Base-by-base conservation (phyloP, 176 grass and related monocot genomes). In the Phyllostachys edulis region DNA sequence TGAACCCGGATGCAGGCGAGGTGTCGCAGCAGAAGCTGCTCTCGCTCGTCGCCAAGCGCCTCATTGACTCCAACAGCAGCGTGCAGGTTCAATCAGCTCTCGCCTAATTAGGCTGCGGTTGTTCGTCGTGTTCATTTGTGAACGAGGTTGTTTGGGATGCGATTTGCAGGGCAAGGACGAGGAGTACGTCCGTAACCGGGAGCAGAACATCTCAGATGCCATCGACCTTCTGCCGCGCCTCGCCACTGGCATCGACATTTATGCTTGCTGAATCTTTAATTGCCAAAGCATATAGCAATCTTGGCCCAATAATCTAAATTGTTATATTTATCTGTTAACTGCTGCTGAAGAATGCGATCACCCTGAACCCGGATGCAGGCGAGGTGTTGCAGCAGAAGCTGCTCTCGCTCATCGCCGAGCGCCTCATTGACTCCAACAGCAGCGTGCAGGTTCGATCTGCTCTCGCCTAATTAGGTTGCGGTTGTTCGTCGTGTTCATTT, bases 371-470 rank as follows among this genome's bases (percentile, higher is more conserved):
- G 47, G 97, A 99, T 63, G 93, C 66, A 6, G 66, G 93, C 42
- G 97, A 99, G 91, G 97, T 99, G 47, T 92, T 91, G 21, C 91
- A 93, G 85, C 93, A 99, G 93, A 94, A 85, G 81, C 84, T 99
- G 77, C 93, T 99, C 21, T 94, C 93, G 47, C 93, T 99, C 5
- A 93, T 99, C 7, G 97, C 97, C 1, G 97, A 99, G 62, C 89
- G 90, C 73, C 89, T 99, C 86, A 99, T 99, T 4, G 97, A 96
- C 47, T 82, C 90, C 60, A 96, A 99, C 68, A 96, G 76, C 88
- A 79, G 82, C 11, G 74, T 84, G 15, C 89, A 99, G 97, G 97
- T 99, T 80, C 56, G 77, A 5, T 57, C 37, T 36, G 14, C 21
- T 47, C 42, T 9, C 21, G 3, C 2, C 12, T 20, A 11, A 54